Conservation (phyloP, 768 basidiomycete species). For the Tricholoma hemisulphureum region DNA sequence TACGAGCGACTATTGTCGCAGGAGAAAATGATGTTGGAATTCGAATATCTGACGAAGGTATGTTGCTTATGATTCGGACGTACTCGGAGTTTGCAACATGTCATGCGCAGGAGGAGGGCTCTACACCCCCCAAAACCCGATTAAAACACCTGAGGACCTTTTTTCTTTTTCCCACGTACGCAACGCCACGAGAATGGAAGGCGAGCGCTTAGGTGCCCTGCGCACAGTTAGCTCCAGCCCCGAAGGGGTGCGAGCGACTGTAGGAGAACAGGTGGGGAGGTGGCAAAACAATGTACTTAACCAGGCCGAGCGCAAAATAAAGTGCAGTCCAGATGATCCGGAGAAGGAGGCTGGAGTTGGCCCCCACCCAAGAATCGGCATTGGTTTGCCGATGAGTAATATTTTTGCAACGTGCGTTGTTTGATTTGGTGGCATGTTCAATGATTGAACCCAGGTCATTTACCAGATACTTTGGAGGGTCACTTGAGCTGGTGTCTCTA, state of each 20-base stretch:
- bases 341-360: conserved; percentile 46
- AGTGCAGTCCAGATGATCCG: conserved; percentile 29
- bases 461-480: conserved; percentile 78
- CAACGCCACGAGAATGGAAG: conserved; percentile 67
- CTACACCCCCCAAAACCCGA: conserved; percentile 40
- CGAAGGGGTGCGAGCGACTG: conserved; percentile 70
- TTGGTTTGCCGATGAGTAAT: conserved; percentile 87
- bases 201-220: conserved; percentile 65
- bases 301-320: conserved; percentile 19
- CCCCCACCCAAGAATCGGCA: conserved; percentile 67
- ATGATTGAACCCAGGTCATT: neutral
- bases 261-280: conserved; percentile 69
- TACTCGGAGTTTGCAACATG: conserved; percentile 10
- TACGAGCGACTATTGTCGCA: conserved; percentile 73
- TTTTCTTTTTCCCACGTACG: conserved; percentile 89
- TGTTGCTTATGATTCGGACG: neutral
- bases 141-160: conserved; percentile 69
- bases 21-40: conserved; percentile 73
- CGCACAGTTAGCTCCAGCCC: conserved; percentile 59
- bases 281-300: conserved; percentile 36
- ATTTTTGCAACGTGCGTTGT: conserved; percentile 73
- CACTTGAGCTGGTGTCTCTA: conserved; percentile 71
- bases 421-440: neutral
- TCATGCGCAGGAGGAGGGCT: conserved; percentile 67
- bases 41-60: conserved; percentile 90